A percentile compares a stretch with the other conserved stretches of the same genome.
Conservation (phyloP, 257 asterid genomes). For the Jasminum sambac region DNA sequence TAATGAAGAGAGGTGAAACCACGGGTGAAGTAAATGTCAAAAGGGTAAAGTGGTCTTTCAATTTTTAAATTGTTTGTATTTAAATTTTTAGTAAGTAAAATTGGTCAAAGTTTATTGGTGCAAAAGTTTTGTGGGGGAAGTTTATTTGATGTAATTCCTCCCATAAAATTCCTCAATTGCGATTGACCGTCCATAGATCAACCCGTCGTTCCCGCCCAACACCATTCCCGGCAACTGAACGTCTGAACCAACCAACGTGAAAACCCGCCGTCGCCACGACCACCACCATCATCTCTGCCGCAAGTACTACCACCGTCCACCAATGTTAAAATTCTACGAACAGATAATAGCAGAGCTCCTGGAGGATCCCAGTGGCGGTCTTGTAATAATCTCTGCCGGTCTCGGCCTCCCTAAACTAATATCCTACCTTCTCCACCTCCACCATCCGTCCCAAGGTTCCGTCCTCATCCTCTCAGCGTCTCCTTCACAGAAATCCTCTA, state of each 20-base stretch:
- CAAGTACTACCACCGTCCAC: not conserved
- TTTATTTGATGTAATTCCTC: too few relatives aligned
- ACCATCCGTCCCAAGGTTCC: slow-evolving; percentile 76
- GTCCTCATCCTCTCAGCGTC: slow-evolving; percentile 82
- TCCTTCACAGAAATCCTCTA: slow-evolving; percentile 57
- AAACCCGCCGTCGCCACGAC: not conserved
- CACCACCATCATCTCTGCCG: not conserved
- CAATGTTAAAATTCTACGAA: slow-evolving; percentile 81
- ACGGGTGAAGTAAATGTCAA: too few relatives aligned
- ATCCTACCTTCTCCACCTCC: slow-evolving; percentile 72
- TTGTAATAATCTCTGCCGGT: slow-evolving; percentile 80
- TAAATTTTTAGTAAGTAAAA: too few relatives aligned
- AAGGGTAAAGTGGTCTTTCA: too few relatives aligned
- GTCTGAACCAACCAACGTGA: not conserved
- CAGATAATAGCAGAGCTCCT: slow-evolving; percentile 79
- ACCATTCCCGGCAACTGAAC: not conserved
- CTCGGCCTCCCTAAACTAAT: slow-evolving; percentile 79
- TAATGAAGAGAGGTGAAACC: too few relatives aligned
- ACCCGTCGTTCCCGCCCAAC: not conserved
- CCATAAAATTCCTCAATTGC: too few relatives aligned
- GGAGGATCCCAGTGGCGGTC: slow-evolving; percentile 79
- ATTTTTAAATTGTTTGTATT: too few relatives aligned
- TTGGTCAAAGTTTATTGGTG: too few relatives aligned
- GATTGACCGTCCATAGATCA: not conserved
- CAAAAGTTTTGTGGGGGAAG: too few relatives aligned